Base-by-base conservation (phyloP, 768 basidiomycete species). In the Neoboletus brunneissimus region DNA sequence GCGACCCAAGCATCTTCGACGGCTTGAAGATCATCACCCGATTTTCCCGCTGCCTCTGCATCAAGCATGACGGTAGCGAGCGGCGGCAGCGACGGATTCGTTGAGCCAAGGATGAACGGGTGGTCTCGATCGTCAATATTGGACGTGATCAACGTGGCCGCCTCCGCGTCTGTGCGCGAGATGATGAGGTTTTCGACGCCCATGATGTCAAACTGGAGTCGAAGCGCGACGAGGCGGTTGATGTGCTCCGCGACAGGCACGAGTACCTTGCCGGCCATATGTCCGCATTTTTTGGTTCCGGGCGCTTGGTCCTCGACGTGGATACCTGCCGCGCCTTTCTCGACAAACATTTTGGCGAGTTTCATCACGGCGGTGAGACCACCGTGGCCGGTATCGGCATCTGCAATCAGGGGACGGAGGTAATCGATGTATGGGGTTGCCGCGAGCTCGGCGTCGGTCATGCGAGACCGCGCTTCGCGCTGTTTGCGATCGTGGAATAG, bases 401-500 rank as follows among this genome's bases (percentile, higher is more conserved):
- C 97, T 18, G 97, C 96, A 60, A 99, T 79, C 62, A 99, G 82
- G 6, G 96, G 96, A 23, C 96, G 89, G 60, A 97, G 85, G 72
- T 96, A 96, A 74, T 98, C 95, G 64, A 96, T 76, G 55, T 71
- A 70, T 0, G 89, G 88, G 0, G 87, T 86, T 62, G 81, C 77
- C 4, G 84, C 79, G 54, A 90, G 85, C 68, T 93, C 84, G 27
- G 80, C 77, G 15, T 89, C 85, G 25, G 86, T 77, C 77, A 95
- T 70, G 59, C 67, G 77, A 0, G 88, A 84, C 23, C 93, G 89
- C 8, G 77, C 83, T 69, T 94, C 90, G 53, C 85, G 87, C 72
- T 98, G 96, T 74, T 97, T 98, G 61, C 96, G 88, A 76, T 99
- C 97, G 72, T 99, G 97, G 86, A 98, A 98, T 42, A 98, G 86